A percentile compares a stretch with the other conserved stretches of the same genome.
Evolutionary conservation across 1,284 basidiomycete genomes (phyloP).

Genomic region (Rhodofomes roseus): DNA sequence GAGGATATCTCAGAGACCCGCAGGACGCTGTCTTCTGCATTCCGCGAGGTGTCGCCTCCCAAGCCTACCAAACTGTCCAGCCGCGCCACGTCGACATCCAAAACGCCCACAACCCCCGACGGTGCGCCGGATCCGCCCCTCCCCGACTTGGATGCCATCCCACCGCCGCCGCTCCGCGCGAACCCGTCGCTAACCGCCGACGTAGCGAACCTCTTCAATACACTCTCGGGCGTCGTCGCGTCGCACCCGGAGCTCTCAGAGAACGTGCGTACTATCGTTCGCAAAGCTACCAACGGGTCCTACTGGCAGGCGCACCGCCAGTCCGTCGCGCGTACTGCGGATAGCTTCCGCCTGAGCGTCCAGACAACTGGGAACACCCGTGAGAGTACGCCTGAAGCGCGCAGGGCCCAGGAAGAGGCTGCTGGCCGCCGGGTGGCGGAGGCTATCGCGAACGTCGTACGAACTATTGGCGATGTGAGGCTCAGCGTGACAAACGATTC

Average conservation of each 20-base stretch:
- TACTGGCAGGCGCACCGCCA: conserved; percentile 67
- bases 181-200: conserved; percentile 56
- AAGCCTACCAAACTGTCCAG: conserved; percentile 4
- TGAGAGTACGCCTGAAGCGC: conserved; percentile 39
- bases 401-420: conserved; percentile 51
- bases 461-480: conserved; percentile 43
- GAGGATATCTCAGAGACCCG: conserved; percentile 16
- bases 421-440: conserved; percentile 62
- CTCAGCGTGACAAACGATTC: conserved; percentile 7
- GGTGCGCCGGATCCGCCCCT: conserved; percentile 50
- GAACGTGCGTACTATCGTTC: conserved; percentile 55
- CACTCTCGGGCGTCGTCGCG: conserved; percentile 48
- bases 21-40: conserved; percentile 6
- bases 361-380: conserved; percentile 35
- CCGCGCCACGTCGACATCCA: conserved; percentile 9
- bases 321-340: conserved; percentile 49
- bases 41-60: conserved; percentile 13
- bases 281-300: conserved; percentile 55
- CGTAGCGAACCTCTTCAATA: conserved; percentile 54
- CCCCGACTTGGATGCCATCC: conserved; percentile 41
- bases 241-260: conserved; percentile 70
- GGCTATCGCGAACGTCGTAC: conserved; percentile 56
- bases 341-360: conserved; percentile 43
- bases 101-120: conserved; percentile 11
- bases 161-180: conserved; percentile 13